Evolutionary conservation across 805 yeast genomes (phyloP).

Genomic region (Henningerozyma blattae): DNA sequence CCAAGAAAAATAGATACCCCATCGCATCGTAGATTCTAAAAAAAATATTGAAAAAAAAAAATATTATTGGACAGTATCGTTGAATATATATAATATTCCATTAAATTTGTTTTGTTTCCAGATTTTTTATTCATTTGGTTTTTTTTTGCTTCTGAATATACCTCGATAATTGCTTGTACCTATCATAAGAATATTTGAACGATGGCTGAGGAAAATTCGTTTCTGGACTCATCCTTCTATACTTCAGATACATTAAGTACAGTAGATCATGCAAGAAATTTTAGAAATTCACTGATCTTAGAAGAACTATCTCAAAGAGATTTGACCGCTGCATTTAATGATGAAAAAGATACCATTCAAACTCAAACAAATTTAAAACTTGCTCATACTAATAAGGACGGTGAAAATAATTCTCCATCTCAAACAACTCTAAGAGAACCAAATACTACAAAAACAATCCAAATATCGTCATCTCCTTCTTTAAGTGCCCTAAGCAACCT

Average conservation of each 20-base stretch:
- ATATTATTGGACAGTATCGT: too few relatives aligned
- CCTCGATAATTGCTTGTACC: too few relatives aligned
- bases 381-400: too few relatives aligned
- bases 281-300: conserved; percentile 23
- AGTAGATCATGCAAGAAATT: conserved; percentile 22
- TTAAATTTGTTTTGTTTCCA: too few relatives aligned
- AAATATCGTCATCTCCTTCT: conserved; percentile 33
- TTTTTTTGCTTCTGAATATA: too few relatives aligned
- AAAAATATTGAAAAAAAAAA: too few relatives aligned
- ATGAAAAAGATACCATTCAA: not conserved
- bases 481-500: conserved; percentile 31
- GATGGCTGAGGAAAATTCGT: not conserved
- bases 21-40: too few relatives aligned
- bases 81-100: too few relatives aligned
- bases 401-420: too few relatives aligned
- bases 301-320: conserved; percentile 14
- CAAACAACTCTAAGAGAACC: not conserved
- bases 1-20: too few relatives aligned
- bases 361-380: not conserved
- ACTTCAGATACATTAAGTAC: conserved; percentile 19
- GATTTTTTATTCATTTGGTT: too few relatives aligned
- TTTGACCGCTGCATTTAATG: not conserved
- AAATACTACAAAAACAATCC: conserved; percentile 13
- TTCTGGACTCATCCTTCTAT: conserved; percentile 16
- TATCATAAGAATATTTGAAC: too few relatives aligned